Evolutionary conservation across 2,329 filamentous ascomycete species (phyloP).

Genomic region (Chaetomium olivaceum): DNA sequence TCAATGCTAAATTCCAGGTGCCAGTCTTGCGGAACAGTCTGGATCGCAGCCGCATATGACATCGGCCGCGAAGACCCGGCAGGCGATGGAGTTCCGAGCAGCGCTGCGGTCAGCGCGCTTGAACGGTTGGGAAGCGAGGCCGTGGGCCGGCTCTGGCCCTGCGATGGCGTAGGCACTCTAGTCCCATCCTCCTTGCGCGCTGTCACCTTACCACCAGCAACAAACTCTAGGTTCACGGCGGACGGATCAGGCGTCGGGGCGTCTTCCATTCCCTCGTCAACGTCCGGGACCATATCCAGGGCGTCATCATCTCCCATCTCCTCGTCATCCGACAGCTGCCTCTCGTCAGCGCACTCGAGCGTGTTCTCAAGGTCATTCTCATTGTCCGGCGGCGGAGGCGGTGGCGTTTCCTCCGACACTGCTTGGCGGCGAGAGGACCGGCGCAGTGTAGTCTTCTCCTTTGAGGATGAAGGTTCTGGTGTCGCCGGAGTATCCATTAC

Average conservation of each 20-base stretch:
- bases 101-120: constrained; percentile 44
- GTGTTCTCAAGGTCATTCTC: constrained; percentile 66
- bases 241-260: constrained; percentile 73
- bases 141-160: constrained; percentile 42
- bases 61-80: constrained; percentile 63
- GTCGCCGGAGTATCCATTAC: constrained; percentile 45
- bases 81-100: constrained; percentile 50
- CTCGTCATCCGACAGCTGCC: constrained; percentile 73
- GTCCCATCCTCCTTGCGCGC: constrained; percentile 92
- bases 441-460: constrained; percentile 60
- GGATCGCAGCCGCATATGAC: constrained; percentile 83
- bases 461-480: constrained; percentile 49
- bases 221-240: constrained; percentile 89
- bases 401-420: constrained; percentile 53
- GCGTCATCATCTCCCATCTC: constrained; percentile 65
- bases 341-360: constrained; percentile 91
- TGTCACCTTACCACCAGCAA: constrained; percentile 81
- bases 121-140: constrained; percentile 42
- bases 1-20: constrained; percentile 94
- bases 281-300: constrained; percentile 85
- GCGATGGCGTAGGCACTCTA: constrained; percentile 77
- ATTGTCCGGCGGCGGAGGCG: constrained; percentile 56
- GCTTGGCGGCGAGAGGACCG: constrained; percentile 64
- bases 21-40: constrained; percentile 85
- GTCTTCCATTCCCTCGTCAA: constrained; percentile 82